Evolutionary conservation across 176 grass and related monocot genomes (phyloP).

Genomic region (Triticum urartu): DNA sequence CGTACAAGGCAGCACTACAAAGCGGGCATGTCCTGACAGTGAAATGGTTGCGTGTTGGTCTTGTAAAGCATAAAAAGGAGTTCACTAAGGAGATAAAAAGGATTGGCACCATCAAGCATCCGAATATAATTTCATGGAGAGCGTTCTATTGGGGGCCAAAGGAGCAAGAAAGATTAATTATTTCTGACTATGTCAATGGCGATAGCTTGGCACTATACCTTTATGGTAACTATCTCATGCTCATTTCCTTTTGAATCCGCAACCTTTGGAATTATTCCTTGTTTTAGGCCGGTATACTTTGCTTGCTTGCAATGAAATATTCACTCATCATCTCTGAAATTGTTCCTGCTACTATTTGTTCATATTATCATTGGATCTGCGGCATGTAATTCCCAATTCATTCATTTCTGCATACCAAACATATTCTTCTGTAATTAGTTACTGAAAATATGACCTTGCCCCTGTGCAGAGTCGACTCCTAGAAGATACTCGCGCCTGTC

Average conservation of each 20-base stretch:
- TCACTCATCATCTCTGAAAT: neutral
- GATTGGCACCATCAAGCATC: constrained; percentile 71
- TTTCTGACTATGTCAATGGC: constrained; percentile 74
- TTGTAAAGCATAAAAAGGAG: constrained; percentile 88
- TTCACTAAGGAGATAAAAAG: constrained; percentile 88
- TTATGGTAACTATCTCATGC: constrained; percentile 67
- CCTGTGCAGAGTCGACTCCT: constrained; percentile 82
- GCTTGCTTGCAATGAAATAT: neutral
- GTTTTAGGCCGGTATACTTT: constrained; percentile 11
- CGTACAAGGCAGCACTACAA: constrained; percentile 72
- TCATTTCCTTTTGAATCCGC: constrained; percentile 25
- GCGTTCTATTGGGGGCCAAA: constrained; percentile 92
- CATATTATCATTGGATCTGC: neutral
- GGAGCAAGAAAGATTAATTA: constrained; percentile 93
- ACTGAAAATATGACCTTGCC: neutral
- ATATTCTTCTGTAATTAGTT: constrained; percentile 18
- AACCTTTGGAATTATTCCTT: neutral
- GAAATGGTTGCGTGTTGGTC: constrained; percentile 87
- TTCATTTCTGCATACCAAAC: neutral
- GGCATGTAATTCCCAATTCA: neutral
- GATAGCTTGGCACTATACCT: constrained; percentile 85
- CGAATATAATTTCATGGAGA: constrained; percentile 84
- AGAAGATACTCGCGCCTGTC: constrained; percentile 91
- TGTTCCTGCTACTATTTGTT: neutral
- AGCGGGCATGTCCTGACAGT: constrained; percentile 78